Conservation (phyloP, 495 filamentous ascomycete genomes). For the Aspergillus cristatus region DNA sequence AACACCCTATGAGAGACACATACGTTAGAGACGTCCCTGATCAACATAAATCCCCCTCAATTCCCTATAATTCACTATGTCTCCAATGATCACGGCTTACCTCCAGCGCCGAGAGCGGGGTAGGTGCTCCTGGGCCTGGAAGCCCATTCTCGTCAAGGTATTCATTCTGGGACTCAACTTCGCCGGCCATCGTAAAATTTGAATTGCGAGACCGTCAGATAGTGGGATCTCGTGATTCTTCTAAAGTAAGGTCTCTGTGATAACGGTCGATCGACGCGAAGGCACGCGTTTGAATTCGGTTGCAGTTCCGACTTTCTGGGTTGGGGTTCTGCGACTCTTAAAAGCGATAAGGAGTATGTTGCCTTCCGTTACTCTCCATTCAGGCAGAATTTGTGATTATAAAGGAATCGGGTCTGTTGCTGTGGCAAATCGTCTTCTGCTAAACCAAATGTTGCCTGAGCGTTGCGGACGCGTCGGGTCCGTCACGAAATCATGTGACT, state of each 20-base stretch:
- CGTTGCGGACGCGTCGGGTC: constrained; percentile 25
- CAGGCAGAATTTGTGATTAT: too few relatives aligned
- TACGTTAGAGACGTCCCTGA: constrained; percentile 8
- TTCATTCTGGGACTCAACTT: constrained; percentile 50
- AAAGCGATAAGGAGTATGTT: neutral
- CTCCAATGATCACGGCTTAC: too few relatives aligned
- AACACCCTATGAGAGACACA: constrained; percentile 46
- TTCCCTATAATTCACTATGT: too few relatives aligned
- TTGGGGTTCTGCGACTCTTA: too few relatives aligned
- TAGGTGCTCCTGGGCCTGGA: constrained; percentile 85
- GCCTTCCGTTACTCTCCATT: too few relatives aligned
- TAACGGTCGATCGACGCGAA: constrained; percentile 1
- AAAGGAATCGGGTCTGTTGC: constrained; percentile 4
- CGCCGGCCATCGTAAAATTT: constrained; percentile 41
- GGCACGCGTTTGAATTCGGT: constrained; percentile 4
- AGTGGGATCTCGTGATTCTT: too few relatives aligned
- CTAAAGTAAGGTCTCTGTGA: too few relatives aligned
- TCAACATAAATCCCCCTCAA: too few relatives aligned
- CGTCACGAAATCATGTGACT: constrained; percentile 37
- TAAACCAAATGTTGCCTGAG: constrained; percentile 9
- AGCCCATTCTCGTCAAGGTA: constrained; percentile 51
- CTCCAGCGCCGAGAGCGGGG: constrained; percentile 82
- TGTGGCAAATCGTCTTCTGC: constrained; percentile 17
- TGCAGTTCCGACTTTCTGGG: too few relatives aligned
- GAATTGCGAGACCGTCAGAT: neutral